Evolutionary conservation across 2,329 filamentous ascomycete genomes (phyloP).

Genomic region (Coniella lustricola): DNA sequence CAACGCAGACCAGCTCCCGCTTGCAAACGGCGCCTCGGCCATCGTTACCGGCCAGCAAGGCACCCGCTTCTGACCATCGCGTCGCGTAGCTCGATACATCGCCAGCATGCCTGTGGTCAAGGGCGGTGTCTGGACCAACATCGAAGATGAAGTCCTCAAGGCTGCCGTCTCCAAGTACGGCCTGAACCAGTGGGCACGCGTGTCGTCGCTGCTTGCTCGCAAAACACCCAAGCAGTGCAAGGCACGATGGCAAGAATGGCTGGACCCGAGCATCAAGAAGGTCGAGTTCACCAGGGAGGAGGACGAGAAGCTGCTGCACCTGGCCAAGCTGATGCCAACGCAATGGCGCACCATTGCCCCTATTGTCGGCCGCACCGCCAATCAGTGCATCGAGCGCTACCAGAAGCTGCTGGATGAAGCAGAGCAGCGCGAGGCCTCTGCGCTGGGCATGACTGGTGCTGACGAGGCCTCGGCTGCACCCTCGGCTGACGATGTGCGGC

Average conservation of each 20-base stretch:
- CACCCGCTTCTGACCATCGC: not conserved
- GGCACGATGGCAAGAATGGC: conserved; percentile 96
- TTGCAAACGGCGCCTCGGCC: not conserved
- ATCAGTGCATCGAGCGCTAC: conserved; percentile 94
- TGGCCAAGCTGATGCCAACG: conserved; percentile 97
- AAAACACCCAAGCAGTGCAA: conserved; percentile 99
- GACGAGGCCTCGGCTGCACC: conserved; percentile 83
- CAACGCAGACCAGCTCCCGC: not conserved
- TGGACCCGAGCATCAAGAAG: conserved; percentile 96
- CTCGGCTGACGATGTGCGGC: conserved; percentile 84
- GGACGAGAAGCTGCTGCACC: conserved; percentile 91
- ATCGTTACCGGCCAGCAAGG: not conserved
- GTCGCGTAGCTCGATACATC: too few species aligned
- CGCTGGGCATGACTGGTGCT: conserved; percentile 76
- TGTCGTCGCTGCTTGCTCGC: conserved; percentile 90
- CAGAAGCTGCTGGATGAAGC: conserved; percentile 95
- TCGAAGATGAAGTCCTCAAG: conserved; percentile 94
- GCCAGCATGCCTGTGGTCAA: conserved; percentile 63
- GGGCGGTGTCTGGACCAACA: conserved; percentile 69
- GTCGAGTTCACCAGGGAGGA: conserved; percentile 99
- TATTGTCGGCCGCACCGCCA: conserved; percentile 91
- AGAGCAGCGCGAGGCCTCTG: conserved; percentile 75
- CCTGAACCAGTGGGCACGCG: conserved; percentile 95
- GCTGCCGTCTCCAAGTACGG: conserved; percentile 92
- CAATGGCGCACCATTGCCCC: conserved; percentile 99